phyloP scores from a whole-genome alignment of 1,284 basidiomycete genomes.

The Ustilago sp. region DNA sequence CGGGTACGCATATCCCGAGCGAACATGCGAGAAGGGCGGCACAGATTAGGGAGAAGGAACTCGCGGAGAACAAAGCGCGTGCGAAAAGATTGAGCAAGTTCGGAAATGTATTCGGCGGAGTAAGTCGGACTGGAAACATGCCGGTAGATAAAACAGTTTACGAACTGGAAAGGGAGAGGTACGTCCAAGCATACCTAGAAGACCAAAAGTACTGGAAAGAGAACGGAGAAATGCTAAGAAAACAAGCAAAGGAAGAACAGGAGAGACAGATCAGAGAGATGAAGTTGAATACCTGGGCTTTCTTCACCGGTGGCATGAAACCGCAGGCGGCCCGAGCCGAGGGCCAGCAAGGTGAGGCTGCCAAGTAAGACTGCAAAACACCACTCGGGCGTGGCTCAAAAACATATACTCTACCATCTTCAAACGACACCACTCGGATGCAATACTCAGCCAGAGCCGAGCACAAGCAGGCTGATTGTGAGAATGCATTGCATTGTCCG shows the following conservation, averaged over 20 bases:
- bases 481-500: constrained; percentile 7
- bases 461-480: neutral
- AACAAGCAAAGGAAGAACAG: constrained; percentile 82
- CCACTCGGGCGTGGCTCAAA: neutral
- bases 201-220: constrained; percentile 88
- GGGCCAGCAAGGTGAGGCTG: neutral
- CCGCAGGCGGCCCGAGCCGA: constrained; percentile 1
- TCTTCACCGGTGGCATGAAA: constrained; percentile 46
- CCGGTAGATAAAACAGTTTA: constrained; percentile 77
- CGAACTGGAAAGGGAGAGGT: constrained; percentile 87
- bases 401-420: neutral
- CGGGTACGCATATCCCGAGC: constrained; percentile 85
- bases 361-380: neutral
- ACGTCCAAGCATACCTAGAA: constrained; percentile 83
- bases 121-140: constrained; percentile 17
- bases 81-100: constrained; percentile 35
- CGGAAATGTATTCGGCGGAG: constrained; percentile 74
- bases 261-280: constrained; percentile 77
- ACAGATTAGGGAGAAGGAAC: constrained; percentile 75
- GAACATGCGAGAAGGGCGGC: constrained; percentile 89
- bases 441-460: neutral
- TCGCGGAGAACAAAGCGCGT: constrained; percentile 71
- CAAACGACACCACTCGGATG: neutral
- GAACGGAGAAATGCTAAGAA: constrained; percentile 84
- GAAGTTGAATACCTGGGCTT: constrained; percentile 67